A percentile compares a stretch with the other conserved stretches of the same genome.
Conservation (phyloP, 1,284 basidiomycete genomes). For the Mycena sp. region DNA sequence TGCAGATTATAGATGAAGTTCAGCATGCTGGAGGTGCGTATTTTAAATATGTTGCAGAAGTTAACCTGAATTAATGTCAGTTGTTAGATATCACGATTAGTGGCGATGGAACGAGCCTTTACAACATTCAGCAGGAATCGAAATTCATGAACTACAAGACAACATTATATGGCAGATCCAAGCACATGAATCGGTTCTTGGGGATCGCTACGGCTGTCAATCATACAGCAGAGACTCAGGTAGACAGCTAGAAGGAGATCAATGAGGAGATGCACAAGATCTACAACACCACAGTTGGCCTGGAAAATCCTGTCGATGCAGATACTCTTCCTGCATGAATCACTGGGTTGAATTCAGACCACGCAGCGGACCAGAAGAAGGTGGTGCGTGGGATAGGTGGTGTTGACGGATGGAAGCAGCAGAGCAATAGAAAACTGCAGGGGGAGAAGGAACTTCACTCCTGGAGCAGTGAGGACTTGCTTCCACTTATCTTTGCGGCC, state of each 20-base stretch:
- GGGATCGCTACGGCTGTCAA: constrained; percentile 31
- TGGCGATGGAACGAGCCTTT: constrained; percentile 37
- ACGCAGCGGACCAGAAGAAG: constrained; percentile 12
- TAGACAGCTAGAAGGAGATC: constrained; percentile 34
- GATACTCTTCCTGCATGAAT: background rate
- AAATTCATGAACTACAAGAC: background rate
- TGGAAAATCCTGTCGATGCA: background rate
- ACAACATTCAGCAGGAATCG: constrained; percentile 33
- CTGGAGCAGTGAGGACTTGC: background rate
- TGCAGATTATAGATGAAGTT: constrained; percentile 25
- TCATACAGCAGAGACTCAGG: constrained; percentile 38
- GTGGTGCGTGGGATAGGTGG: background rate
- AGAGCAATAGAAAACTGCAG: background rate
- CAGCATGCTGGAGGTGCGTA: constrained; percentile 22
- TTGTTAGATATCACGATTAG: constrained; percentile 36
- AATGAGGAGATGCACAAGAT: constrained; percentile 27
- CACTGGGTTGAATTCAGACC: constrained; percentile 29
- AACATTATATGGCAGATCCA: background rate
- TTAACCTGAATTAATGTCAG: background rate
- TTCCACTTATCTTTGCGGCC: background rate
- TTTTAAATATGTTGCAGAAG: background rate
- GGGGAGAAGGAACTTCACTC: background rate
- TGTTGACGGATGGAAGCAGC: background rate
- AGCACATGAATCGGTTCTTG: constrained; percentile 23
- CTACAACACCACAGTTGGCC: constrained; percentile 29